Evolutionary conservation across 805 yeast species (phyloP).

Genomic region (Yamadazyma tumulicola): DNA sequence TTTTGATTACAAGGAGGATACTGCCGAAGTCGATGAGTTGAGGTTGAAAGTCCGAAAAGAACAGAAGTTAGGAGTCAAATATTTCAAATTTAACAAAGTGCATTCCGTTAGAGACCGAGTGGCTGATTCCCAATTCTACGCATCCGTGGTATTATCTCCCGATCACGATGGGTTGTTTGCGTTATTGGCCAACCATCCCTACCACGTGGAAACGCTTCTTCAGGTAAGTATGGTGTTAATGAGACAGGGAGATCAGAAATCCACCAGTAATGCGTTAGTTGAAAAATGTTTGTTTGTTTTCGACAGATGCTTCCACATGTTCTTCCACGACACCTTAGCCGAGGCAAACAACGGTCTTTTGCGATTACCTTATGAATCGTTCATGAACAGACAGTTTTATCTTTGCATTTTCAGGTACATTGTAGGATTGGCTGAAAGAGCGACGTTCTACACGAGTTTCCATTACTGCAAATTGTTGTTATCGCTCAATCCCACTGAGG

Average conservation of each 20-base stretch:
- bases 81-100: slow-evolving; percentile 52
- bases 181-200: slow-evolving; percentile 59
- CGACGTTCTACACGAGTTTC: slow-evolving; percentile 74
- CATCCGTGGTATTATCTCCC: slow-evolving; percentile 67
- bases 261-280: slow-evolving; percentile 67
- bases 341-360: slow-evolving; percentile 54
- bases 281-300: slow-evolving; percentile 78
- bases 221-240: slow-evolving; percentile 73
- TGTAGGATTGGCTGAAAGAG: slow-evolving; percentile 66
- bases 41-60: slow-evolving; percentile 30
- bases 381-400: slow-evolving; percentile 74
- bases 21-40: slow-evolving; percentile 22
- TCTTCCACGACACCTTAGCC: slow-evolving; percentile 42
- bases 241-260: slow-evolving; percentile 69
- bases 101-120: slow-evolving; percentile 27
- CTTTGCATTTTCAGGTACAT: slow-evolving; percentile 71
- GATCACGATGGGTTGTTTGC: slow-evolving; percentile 71
- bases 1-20: slow-evolving; percentile 33
- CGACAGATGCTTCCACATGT: slow-evolving; percentile 66
- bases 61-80: slow-evolving; percentile 44
- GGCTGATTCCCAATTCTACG: slow-evolving; percentile 51
- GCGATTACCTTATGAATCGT: slow-evolving; percentile 72
- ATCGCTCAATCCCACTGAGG: slow-evolving; percentile 70
- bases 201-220: slow-evolving; percentile 72
- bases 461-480: slow-evolving; percentile 68